Base-by-base conservation (phyloP, 371 early-diverging fungal genomes). In the Nematocida major region DNA sequence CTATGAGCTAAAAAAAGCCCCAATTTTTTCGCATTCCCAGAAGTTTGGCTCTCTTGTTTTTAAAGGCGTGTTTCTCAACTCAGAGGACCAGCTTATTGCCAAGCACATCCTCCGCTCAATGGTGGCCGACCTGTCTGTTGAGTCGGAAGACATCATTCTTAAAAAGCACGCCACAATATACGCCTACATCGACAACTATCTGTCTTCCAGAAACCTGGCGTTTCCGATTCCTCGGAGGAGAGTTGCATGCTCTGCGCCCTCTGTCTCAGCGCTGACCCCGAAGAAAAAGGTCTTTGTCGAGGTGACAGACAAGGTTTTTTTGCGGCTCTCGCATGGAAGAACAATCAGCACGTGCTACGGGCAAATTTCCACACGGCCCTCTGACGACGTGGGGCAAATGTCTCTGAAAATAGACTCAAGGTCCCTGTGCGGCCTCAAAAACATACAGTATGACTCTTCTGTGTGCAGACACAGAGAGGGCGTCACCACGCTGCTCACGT, bases 161-260 rank as follows among this genome's bases (percentile, higher is more conserved):
- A 62, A 65, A 42, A 73, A 73, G 30, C 76, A 73, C 40, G 76
- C 76, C 38, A 73, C 50, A 34, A 38, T 73, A 7, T 73, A 61
- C 34, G 59, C 76, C 18, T 73, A 73, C 63, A 73, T 73, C 34
- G 76, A 73, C 30, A 73, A 73, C 54, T 73, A 73, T 38, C 65
- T 73, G 18, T 40, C 76, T 65, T 61, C 76, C 3, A 62, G 63
- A 4, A 73, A 73, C 34, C 65, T 49, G 22, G 53, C 40, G n/a
- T 73, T 73, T 30, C 50, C 76, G 1, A 73, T 73, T 73, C 76
- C 76, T 54, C 7, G 76, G 30, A 73, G 40, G 51, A 62, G 38
- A 7, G 38, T 7, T 9, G 11, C 32, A 11, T 24, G 13, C 0
- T 49, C 18, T 28, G 38, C 38, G 0, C 13, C 59, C 0, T 45